A percentile compares a stretch with the other conserved stretches of the same genome.
phyloP scores from a whole-genome alignment of 345 rosid species.

The Eucalyptus guilfoylei region DNA sequence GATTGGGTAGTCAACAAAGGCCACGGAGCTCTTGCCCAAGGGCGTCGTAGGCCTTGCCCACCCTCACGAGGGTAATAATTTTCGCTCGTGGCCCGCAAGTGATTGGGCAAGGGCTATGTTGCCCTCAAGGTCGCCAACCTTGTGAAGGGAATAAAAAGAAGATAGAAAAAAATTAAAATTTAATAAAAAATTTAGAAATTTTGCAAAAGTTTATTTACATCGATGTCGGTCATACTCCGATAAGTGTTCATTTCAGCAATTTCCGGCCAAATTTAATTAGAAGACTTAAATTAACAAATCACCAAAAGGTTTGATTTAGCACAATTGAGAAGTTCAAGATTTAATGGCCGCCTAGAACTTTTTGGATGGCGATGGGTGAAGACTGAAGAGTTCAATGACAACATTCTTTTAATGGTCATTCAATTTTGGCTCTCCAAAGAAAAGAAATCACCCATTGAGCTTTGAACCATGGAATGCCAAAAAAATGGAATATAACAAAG shows the following conservation, averaged over 20 bases:
- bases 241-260: not conserved
- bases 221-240: accelerated
- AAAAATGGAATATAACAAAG: not conserved
- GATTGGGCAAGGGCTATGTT: not conserved
- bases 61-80: not conserved
- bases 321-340: not conserved
- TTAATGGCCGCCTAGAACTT: accelerated
- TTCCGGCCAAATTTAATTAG: accelerated
- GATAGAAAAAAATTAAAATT: not conserved
- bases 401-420: not conserved
- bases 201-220: not conserved
- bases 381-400: not conserved
- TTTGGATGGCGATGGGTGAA: not conserved
- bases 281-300: not conserved
- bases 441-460: not conserved
- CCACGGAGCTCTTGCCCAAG: not conserved
- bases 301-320: too few relatives aligned
- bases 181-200: not conserved
- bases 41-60: accelerated
- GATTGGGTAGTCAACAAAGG: accelerated
- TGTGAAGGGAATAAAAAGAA: too few relatives aligned
- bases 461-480: not conserved
- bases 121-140: not conserved
- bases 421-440: not conserved
- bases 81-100: not conserved